A percentile compares a stretch with the other conserved stretches of the same genome.
Conservation (phyloP, 495 filamentous ascomycete genomes). For the Penicillium diatomitis region DNA sequence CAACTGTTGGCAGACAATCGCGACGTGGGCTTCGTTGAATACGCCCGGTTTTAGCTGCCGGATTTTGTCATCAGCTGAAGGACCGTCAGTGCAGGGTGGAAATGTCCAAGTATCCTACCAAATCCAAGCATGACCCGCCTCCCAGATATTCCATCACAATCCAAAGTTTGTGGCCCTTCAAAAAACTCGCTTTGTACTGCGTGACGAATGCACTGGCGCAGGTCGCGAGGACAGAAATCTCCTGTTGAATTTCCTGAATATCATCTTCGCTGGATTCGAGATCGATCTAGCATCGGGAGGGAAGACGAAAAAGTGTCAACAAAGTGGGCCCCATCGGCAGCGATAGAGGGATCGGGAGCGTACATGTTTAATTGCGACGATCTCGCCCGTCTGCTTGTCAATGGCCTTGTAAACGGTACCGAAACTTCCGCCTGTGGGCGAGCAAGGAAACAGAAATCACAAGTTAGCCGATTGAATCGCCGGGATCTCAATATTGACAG, state of each 20-base stretch:
- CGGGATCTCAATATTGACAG: background rate
- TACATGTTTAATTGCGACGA: conserved; percentile 89
- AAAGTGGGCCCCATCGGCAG: conserved; percentile 8
- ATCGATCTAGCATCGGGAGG: conserved; percentile 62
- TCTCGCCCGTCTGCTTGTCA: conserved; percentile 73
- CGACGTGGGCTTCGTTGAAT: conserved; percentile 85
- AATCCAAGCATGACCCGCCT: conserved; percentile 84
- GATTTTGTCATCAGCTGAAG: conserved; percentile 12
- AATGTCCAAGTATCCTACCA: conserved; percentile 42
- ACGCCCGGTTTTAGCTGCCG: conserved; percentile 77
- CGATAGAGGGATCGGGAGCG: conserved; percentile 16
- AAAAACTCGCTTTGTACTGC: conserved; percentile 90
- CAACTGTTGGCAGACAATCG: conserved; percentile 88
- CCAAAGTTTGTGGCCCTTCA: conserved; percentile 93
- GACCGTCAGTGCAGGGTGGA: too few relatives aligned
- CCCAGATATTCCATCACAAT: conserved; percentile 98
- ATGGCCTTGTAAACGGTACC: conserved; percentile 95
- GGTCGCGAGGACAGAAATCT: conserved; percentile 91
- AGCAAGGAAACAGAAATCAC: background rate
- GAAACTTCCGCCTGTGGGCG: conserved; percentile 74
- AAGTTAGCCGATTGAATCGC: conserved; percentile 4
- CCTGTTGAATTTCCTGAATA: conserved; percentile 94
- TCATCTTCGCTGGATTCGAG: conserved; percentile 97
- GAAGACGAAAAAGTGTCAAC: conserved; percentile 13
- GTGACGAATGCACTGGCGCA: conserved; percentile 90